Percentiles rank a stretch among this genome's conserved stretches.
These are phyloP conservation scores for Fomitopsis pulvina DNA, from an alignment of 768 basidiomycete genomes.

Conservation along the genomic window DNA sequence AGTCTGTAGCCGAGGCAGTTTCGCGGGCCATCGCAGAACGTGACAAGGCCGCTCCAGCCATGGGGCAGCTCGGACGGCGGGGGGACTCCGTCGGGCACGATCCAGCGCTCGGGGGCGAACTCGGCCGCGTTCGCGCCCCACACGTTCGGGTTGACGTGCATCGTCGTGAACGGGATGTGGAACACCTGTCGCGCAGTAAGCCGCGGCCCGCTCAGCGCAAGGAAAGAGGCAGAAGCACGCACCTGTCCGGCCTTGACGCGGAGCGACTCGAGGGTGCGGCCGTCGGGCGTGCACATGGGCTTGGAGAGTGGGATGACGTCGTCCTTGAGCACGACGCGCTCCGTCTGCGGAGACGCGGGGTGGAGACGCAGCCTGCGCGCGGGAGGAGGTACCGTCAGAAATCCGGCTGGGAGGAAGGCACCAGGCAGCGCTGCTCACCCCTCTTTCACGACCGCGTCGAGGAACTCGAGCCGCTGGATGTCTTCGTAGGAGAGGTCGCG, in stretches of 20 bases:
- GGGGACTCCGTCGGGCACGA: conserved; percentile 23
- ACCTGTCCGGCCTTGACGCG: conserved; percentile 33
- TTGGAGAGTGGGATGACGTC: conserved; percentile 35
- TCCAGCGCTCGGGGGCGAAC: conserved; percentile 26
- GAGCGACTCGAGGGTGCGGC: conserved; percentile 22
- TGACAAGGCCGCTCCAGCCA: conserved; percentile 31
- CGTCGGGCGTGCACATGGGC: conserved; percentile 25
- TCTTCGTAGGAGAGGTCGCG: conserved; percentile 31
- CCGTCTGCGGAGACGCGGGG: conserved; percentile 33
- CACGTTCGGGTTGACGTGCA: conserved; percentile 19
- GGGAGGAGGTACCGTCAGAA: neutral
- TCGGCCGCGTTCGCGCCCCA: conserved; percentile 25
- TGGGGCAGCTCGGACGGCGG: conserved; percentile 23
- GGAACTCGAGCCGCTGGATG: conserved; percentile 30
- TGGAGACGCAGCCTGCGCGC: conserved; percentile 32
- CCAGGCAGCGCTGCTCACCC: conserved; percentile 12
- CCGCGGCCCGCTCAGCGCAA: neutral
- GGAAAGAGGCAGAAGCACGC: conserved; percentile 5
- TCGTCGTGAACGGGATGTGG: conserved; percentile 20
- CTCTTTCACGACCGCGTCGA: conserved; percentile 39
- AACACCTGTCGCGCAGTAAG: conserved; percentile 22
- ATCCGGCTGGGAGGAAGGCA: neutral
- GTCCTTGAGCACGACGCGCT: conserved; percentile 33
- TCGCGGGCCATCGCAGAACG: conserved; percentile 38
- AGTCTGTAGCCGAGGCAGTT: conserved; percentile 36